Evolutionary conservation across 441 rosid genomes (phyloP), one percentile per base, ranked within the genome.

Genomic region (Eruca vesicaria): DNA sequence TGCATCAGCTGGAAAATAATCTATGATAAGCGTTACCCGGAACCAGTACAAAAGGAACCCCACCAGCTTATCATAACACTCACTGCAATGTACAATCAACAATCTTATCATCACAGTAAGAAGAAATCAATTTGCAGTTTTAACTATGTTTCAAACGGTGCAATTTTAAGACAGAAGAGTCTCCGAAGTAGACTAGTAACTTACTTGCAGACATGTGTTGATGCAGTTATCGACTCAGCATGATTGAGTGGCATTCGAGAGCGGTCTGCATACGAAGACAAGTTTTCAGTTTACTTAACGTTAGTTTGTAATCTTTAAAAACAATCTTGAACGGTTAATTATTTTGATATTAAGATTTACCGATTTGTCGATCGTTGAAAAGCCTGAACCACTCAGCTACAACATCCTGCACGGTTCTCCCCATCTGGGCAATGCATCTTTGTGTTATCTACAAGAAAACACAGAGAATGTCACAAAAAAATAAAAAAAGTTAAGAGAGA

Each of bases 31-130:
- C 26, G 96, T 64, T 77, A 93, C 58, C 38, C 99, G 90, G 77
- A 86, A 87, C 98, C 98, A 95, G 83, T 90, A 95, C 68, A 93
- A 45, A 45, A 95, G 89, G 75, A 91, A 95, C 0, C 97, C 88
- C 58, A 95, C 89, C 75, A 95, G 72, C 73, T 90, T 90, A 68
- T 90, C 90, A 56, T 86, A 87, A 73, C 99, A 95, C 11, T 79
- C 88, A 15, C 99, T 91, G 86, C 91, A 48, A 81, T 77, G 45
- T 16, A 63, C 68, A n/a, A 57, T 1, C 50, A 31, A 19, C 52
- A 66, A 64, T 19, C 43, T 66, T 15, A 55, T 29, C 29, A 66
- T 19, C 52, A 60, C 73, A 7, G 53, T 15, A 48, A 1, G 53
- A 48, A 48, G 53, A 48, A 0, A 48, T 48, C 53, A 48, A n/a